These are phyloP conservation scores for Podila minutissima DNA, from an alignment of 192 early-diverging fungal genomes.

Conservation along the genomic window DNA sequence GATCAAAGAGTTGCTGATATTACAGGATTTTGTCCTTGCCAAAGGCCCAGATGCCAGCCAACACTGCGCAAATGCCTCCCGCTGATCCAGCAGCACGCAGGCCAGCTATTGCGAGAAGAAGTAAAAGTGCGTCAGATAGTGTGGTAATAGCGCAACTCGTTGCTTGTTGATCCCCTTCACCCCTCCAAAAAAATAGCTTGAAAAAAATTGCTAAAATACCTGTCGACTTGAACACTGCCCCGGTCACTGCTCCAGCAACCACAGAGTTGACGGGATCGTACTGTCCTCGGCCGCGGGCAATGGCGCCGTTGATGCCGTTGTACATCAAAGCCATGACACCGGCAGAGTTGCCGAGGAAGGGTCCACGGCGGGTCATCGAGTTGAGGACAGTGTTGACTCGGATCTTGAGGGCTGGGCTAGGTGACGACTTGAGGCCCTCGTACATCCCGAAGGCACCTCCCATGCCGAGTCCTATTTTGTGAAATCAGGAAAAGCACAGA, in stretches of 20 bases:
- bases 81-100: slow-evolving; percentile 63
- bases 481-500: neutral
- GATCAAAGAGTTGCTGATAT: no score
- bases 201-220: slow-evolving; percentile 15
- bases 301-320: slow-evolving; percentile 76
- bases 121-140: no score
- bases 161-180: no score
- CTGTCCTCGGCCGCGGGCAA: slow-evolving; percentile 67
- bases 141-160: no score
- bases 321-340: slow-evolving; percentile 86
- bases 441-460: slow-evolving; percentile 82
- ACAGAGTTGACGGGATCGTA: slow-evolving; percentile 76
- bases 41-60: slow-evolving; percentile 65
- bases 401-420: slow-evolving; percentile 76
- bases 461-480: slow-evolving; percentile 56
- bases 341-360: slow-evolving; percentile 83
- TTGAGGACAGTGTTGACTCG: slow-evolving; percentile 85
- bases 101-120: slow-evolving; percentile 56
- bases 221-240: slow-evolving; percentile 81
- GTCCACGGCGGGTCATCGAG: slow-evolving; percentile 83
- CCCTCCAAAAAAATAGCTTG: neutral
- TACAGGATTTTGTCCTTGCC: slow-evolving; percentile 21
- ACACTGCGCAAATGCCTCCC: slow-evolving; percentile 66
- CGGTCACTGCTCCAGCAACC: slow-evolving; percentile 78
- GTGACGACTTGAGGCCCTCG: slow-evolving; percentile 71